Percentiles rank a stretch among this genome's conserved stretches.
Conservation (phyloP, 371 early-diverging fungal species). For the Mortierella polycephala region DNA sequence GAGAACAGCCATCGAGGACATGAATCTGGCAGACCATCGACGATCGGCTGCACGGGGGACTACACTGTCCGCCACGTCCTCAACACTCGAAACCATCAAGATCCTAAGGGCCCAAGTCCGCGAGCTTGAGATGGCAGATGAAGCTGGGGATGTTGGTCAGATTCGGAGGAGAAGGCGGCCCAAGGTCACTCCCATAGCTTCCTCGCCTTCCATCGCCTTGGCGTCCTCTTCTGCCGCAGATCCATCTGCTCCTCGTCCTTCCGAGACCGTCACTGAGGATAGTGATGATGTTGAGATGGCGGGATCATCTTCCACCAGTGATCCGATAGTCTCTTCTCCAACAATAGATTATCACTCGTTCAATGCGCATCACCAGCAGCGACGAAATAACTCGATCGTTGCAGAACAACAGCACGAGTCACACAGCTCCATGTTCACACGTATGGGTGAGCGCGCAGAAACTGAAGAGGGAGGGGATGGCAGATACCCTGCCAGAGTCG, state of each 20-base stretch:
- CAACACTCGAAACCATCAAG: conserved; percentile 32
- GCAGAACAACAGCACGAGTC: conserved; percentile 25
- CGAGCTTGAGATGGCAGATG: conserved; percentile 41
- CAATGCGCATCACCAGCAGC: conserved; percentile 6
- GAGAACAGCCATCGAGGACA: conserved; percentile 36
- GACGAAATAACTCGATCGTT: conserved; percentile 11
- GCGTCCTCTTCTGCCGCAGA: not conserved
- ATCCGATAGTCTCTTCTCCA: conserved; percentile 15
- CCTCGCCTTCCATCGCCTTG: not conserved
- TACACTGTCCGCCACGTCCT: not conserved
- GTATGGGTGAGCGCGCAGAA: not conserved
- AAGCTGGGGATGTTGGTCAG: conserved; percentile 33
- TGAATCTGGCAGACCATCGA: conserved; percentile 31
- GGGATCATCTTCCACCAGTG: not conserved
- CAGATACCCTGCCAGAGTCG: not conserved
- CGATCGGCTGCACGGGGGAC: conserved; percentile 8
- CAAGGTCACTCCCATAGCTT: not conserved
- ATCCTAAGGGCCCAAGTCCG: conserved; percentile 32
- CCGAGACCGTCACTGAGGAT: not conserved
- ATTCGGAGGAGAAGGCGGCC: conserved; percentile 44
- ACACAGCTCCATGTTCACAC: not conserved
- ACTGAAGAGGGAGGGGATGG: not conserved
- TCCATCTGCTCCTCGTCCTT: no score
- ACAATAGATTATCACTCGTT: conserved; percentile 16
- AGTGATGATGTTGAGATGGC: not conserved